Evolutionary conservation across 1,284 basidiomycete genomes (phyloP).

Genomic region (Cutaneotrichosporon sp.): DNA sequence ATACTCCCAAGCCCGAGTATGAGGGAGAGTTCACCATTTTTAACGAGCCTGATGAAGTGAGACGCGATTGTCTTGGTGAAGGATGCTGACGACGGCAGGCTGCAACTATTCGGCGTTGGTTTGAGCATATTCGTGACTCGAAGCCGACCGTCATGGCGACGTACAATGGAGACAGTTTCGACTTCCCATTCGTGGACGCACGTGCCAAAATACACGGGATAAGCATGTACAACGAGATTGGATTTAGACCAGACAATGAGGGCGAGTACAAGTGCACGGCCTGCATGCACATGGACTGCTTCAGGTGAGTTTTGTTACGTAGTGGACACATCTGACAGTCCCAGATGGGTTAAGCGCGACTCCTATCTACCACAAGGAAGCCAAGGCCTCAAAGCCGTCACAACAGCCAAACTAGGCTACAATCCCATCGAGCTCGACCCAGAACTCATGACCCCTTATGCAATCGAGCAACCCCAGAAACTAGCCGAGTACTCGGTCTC

Average conservation of each 20-base stretch:
- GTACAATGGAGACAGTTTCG: constrained; percentile 99
- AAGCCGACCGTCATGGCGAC: constrained; percentile 97
- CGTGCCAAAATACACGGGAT: constrained; percentile 83
- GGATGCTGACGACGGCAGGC: constrained; percentile 59
- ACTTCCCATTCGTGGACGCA: constrained; percentile 96
- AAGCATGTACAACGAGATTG: constrained; percentile 93
- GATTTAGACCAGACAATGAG: constrained; percentile 85
- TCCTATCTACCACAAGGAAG: constrained; percentile 99
- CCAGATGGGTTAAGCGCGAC: constrained; percentile 92
- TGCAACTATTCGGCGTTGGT: constrained; percentile 78
- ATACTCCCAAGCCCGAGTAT: constrained; percentile 96
- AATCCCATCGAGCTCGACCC: constrained; percentile 97
- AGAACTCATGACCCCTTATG: constrained; percentile 99
- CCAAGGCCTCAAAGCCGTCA: constrained; percentile 97
- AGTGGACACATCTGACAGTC: background rate
- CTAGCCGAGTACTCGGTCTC: constrained; percentile 98
- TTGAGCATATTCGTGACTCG: constrained; percentile 85
- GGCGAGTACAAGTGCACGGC: constrained; percentile 91
- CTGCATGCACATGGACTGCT: constrained; percentile 99
- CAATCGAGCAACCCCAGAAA: constrained; percentile 89
- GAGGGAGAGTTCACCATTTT: constrained; percentile 96
- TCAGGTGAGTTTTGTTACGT: constrained; percentile 55
- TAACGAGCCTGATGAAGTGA: constrained; percentile 88
- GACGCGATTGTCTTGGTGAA: no score
- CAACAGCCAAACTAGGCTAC: constrained; percentile 93